A percentile compares a stretch with the other conserved stretches of the same genome.
phyloP scores from a whole-genome alignment of 306 rosid genomes.

The Cicer pinnatifidum region DNA sequence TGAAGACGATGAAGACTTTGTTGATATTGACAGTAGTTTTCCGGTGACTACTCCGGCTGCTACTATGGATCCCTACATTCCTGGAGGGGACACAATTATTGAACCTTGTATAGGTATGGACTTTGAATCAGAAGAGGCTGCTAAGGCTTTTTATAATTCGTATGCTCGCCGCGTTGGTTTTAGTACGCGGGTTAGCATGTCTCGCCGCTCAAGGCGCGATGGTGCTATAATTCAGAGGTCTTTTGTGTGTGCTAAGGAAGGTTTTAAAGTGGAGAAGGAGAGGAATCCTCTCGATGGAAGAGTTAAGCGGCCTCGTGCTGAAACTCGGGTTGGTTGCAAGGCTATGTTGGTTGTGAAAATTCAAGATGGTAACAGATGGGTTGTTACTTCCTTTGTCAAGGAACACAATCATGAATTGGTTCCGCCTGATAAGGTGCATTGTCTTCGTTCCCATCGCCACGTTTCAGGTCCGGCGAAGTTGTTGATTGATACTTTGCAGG shows the following conservation, averaged over 20 bases:
- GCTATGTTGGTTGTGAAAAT: constrained; percentile 62
- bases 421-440: constrained; percentile 51
- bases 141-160: constrained; percentile 61
- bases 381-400: constrained; percentile 45
- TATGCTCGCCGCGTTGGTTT: constrained; percentile 62
- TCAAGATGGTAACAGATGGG: constrained; percentile 52
- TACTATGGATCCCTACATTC: constrained; percentile 29
- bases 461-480: constrained; percentile 53
- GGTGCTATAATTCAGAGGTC: constrained; percentile 68
- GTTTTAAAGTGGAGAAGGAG: constrained; percentile 58
- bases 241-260: constrained; percentile 64
- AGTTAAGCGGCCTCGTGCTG: constrained; percentile 57
- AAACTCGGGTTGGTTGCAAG: constrained; percentile 52
- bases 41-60: background rate
- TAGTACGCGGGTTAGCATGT: constrained; percentile 61
- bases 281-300: constrained; percentile 46
- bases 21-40: constrained; percentile 32
- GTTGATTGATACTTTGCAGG: constrained; percentile 48
- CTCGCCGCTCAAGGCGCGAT: constrained; percentile 58
- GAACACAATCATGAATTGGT: constrained; percentile 51
- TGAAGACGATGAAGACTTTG: constrained; percentile 48
- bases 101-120: constrained; percentile 60
- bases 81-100: constrained; percentile 46
- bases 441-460: constrained; percentile 50
- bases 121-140: constrained; percentile 67